These are phyloP conservation scores for Hymenoscyphus scutula DNA, from an alignment of 2,329 filamentous ascomycete genomes.

Conservation along the genomic window DNA sequence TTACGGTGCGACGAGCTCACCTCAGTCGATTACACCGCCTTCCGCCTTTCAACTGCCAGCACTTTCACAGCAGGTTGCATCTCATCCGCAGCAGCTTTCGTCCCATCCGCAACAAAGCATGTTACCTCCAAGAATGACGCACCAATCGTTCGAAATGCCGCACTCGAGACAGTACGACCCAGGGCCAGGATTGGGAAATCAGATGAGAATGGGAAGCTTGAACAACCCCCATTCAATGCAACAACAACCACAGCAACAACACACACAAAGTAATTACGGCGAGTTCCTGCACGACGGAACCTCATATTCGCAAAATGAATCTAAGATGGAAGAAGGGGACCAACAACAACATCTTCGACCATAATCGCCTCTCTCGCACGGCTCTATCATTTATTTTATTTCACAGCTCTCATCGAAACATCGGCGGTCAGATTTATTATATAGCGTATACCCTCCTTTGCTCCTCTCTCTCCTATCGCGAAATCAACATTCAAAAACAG, in stretches of 20 bases:
- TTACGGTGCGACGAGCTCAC: constrained; percentile 25
- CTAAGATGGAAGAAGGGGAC: constrained; percentile 13
- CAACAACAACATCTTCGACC: neutral
- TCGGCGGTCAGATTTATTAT: neutral
- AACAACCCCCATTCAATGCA: constrained; percentile 22
- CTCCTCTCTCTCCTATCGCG: neutral
- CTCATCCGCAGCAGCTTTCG: neutral
- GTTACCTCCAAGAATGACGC: constrained; percentile 17
- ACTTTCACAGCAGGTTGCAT: constrained; percentile 12
- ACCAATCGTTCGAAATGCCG: constrained; percentile 20
- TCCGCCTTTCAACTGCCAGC: constrained; percentile 23
- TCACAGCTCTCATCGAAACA: constrained; percentile 2
- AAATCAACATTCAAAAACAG: neutral
- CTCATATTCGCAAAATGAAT: constrained; percentile 5
- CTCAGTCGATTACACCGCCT: constrained; percentile 21
- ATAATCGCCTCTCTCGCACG: neutral
- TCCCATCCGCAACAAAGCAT: constrained; percentile 17
- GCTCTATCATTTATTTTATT: neutral
- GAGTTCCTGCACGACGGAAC: constrained; percentile 11
- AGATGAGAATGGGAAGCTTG: constrained; percentile 23
- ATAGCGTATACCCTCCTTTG: constrained; percentile 6
- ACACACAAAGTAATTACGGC: constrained; percentile 7
- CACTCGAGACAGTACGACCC: constrained; percentile 20
- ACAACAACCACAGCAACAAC: neutral
- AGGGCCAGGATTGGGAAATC: constrained; percentile 14